Evolutionary conservation across 176 grass and related monocot species (phyloP), one percentile per base, ranked within the genome.

Genomic region (Paspalum vaginatum): DNA sequence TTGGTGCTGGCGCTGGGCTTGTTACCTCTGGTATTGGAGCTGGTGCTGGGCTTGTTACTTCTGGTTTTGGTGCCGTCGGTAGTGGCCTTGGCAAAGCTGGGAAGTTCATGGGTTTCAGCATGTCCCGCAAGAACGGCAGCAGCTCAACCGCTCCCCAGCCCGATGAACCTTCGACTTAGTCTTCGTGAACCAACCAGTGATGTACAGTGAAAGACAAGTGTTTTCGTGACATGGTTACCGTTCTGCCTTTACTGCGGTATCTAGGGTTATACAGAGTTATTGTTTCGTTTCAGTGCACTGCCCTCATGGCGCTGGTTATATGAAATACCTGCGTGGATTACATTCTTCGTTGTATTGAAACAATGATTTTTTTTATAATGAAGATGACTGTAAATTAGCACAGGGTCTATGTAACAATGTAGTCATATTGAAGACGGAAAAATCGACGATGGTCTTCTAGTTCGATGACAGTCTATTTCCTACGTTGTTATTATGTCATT

Each of bases 61-160:
- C 85, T 40, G 92, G 95, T 69, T 43, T 98, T 78, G 92, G 95
- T 11, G 95, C 86, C 5, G 92, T 98, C 0, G 81, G 89, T 67
- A 94, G 89, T 70, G 89, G 95, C 22, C 75, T 98, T 16, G 78
- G 78, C 83, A 95, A 92, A 90, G 95, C 95, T 21, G 90, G 95
- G 63, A 98, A 84, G 75, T 94, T 93, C 81, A 95, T 98, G 96
- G 88, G 92, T 55, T 89, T 94, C n/a, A 80, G 89, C 85, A 91
- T 82, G 77, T 83, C 92, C 24, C 93, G 91, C 78, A 93, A 89
- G 88, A 93, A 85, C 44, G 90, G 90, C 39, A 91, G 61, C 82
- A 85, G 87, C 72, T 89, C 77, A 2, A 59, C 71, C 16, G 77
- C 65, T 71, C 26, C 82, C 41, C 87, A 81, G 65, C 48, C 82